These are phyloP conservation scores for Coniochaeta hoffmannii DNA, from an alignment of 2,329 filamentous ascomycete species.

Conservation along the genomic window DNA sequence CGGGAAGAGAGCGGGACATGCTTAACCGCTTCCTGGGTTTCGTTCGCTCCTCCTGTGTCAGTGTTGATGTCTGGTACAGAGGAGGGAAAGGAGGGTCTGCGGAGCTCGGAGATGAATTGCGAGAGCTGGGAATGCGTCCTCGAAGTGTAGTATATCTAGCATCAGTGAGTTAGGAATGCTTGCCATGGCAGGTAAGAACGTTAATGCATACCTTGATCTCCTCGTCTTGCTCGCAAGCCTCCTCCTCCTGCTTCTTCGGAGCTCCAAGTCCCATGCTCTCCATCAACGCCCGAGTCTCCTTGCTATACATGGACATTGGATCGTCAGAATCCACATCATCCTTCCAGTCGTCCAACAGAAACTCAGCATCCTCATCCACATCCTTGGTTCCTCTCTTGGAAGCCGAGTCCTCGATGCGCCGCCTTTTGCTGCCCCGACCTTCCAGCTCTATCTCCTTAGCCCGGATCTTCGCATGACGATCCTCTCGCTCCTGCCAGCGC, in stretches of 20 bases:
- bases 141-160: conserved; percentile 79
- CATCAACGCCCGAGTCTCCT: conserved; percentile 68
- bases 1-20: conserved; percentile 78
- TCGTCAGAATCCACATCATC: conserved; percentile 28
- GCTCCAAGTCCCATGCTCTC: conserved; percentile 50
- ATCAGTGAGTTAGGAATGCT: conserved; percentile 3
- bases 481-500: conserved; percentile 66
- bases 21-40: conserved; percentile 56
- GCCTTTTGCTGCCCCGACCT: conserved; percentile 25
- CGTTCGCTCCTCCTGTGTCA: conserved; percentile 1
- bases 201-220: conserved; percentile 53
- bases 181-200: background rate
- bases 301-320: conserved; percentile 53
- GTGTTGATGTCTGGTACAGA: conserved; percentile 38
- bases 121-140: conserved; percentile 87
- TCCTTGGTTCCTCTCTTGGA: background rate
- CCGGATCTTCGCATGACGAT: conserved; percentile 57
- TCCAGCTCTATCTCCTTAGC: conserved; percentile 55
- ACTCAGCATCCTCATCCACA: conserved; percentile 56
- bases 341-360: conserved; percentile 65
- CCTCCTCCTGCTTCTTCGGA: conserved; percentile 27
- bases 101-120: conserved; percentile 79
- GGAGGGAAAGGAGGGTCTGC: conserved; percentile 68
- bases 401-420: conserved; percentile 5
- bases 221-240: conserved; percentile 46